Base-by-base conservation (phyloP, 306 rosid genomes). In the Vigna unguiculata region DNA sequence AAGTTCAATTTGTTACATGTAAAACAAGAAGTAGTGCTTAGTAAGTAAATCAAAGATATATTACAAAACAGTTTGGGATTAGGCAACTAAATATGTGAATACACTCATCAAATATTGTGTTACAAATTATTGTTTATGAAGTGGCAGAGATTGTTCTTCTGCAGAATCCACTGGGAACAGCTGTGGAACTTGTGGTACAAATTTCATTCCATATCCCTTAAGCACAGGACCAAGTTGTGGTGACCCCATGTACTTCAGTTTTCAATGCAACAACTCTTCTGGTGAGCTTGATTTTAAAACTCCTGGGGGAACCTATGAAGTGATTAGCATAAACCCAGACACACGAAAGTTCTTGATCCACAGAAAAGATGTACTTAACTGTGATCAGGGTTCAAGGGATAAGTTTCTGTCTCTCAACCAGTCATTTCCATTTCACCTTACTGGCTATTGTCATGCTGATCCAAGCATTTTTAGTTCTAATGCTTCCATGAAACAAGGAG, bases 121-220 rank as follows among this genome's bases (percentile, higher is more conserved):
- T 30, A 30, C 41, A 45, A 41, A 14, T 17, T 69, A 43, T 34
- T 80, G 20, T 54, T 83, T 72, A 59, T 83, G 32, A 65, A 62
- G 72, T 53, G 25, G 13, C 11, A 52, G 7, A 67, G 43, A 7
- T 76, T 76, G 25, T 66, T 9, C 36, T 69, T 79, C 19, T 78
- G 86, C 93, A 88, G 97, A 87, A 74, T 84, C 83, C 7, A 86
- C 86, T 14, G 41, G 75, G 17, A 85, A 88, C 45, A 82, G 40
- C 58, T 91, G 97, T 74, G 89, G 81, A 66, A 80, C 86, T 66
- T 91, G 97, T 83, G 97, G 97, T 59, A 89, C 94, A 85, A 89
- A 89, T 71, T 73, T 87, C 60, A 73, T 91, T 75, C 90, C 97
- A 34, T 91, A 91, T 78, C 97, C 97, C 46, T 86, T 91, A 1